phyloP scores from a whole-genome alignment of 805 yeast species.

The Cyberlindnera suaveolens region DNA sequence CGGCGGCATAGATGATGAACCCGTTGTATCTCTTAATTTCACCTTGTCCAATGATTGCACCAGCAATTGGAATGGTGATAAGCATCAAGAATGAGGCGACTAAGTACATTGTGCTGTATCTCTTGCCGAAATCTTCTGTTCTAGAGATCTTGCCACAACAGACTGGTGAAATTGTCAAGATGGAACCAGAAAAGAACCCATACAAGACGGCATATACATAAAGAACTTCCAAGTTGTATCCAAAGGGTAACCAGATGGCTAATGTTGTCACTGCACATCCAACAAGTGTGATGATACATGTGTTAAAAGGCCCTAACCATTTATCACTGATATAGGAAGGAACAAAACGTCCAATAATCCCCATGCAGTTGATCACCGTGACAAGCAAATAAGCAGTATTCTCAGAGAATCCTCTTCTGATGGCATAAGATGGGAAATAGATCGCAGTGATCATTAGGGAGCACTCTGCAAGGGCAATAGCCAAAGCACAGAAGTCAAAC shows the following conservation, averaged over 20 bases:
- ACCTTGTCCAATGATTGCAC: conserved; percentile 36
- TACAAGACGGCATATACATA: conserved; percentile 40
- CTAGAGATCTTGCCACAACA: conserved; percentile 55
- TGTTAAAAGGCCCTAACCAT: conserved; percentile 43
- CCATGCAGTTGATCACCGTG: conserved; percentile 39
- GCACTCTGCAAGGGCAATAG: conserved; percentile 32
- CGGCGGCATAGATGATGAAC: conserved; percentile 1
- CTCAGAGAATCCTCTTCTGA: conserved; percentile 39
- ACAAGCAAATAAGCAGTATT: conserved; percentile 36
- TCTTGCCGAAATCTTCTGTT: conserved; percentile 44
- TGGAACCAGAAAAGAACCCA: conserved; percentile 50
- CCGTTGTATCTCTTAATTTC: conserved; percentile 1
- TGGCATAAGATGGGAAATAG: conserved; percentile 45
- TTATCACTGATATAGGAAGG: conserved; percentile 38
- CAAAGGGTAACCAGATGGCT: conserved; percentile 36
- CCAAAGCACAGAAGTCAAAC: conserved; percentile 36
- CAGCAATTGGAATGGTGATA: conserved; percentile 42
- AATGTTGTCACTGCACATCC: conserved; percentile 28
- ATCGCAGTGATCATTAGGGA: conserved; percentile 35
- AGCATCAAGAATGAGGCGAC: conserved; percentile 47
- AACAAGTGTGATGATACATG: conserved; percentile 33
- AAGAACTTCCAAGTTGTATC: conserved; percentile 26
- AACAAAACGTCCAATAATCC: conserved; percentile 36
- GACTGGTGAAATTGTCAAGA: conserved; percentile 48
- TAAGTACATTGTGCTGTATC: conserved; percentile 51